These are phyloP conservation scores for Lagerstroemia fauriei DNA, from an alignment of 441 rosid genomes.

Conservation along the genomic window DNA sequence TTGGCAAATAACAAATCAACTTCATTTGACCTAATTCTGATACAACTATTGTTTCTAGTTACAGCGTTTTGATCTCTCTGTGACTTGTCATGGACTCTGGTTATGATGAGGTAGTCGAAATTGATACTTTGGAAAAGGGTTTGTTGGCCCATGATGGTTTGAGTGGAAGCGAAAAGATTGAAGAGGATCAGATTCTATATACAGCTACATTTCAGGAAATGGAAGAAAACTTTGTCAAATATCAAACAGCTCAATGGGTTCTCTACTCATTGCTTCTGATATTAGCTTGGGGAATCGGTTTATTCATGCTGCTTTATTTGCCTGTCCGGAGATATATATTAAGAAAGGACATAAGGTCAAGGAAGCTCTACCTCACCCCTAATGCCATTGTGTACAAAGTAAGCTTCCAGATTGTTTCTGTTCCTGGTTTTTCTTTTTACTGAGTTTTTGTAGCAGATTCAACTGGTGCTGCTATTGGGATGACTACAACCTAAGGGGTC, in stretches of 20 bases:
- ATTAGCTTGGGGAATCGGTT: constrained; percentile 68
- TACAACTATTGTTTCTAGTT: neutral
- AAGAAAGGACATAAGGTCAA: constrained; percentile 59
- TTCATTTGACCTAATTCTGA: neutral
- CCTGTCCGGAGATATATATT: constrained; percentile 60
- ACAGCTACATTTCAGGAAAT: constrained; percentile 56
- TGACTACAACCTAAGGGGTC: neutral
- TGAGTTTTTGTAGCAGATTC: constrained; percentile 9
- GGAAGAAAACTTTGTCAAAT: constrained; percentile 57
- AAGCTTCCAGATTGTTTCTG: constrained; percentile 16
- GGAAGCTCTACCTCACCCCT: constrained; percentile 65
- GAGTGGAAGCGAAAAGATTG: constrained; percentile 33
- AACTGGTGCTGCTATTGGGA: neutral
- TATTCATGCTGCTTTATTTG: constrained; percentile 63
- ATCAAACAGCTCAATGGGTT: constrained; percentile 61
- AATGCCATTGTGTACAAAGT: constrained; percentile 67
- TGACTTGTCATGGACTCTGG: constrained; percentile 40
- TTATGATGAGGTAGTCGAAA: constrained; percentile 55
- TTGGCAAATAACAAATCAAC: neutral
- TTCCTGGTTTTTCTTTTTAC: neutral
- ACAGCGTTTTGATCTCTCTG: neutral
- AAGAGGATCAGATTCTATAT: constrained; percentile 48
- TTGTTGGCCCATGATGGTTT: constrained; percentile 34
- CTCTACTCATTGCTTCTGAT: constrained; percentile 56
- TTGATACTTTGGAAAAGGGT: constrained; percentile 58